Evolutionary conservation across 176 grass and related monocot species (phyloP), one percentile per base, ranked within the genome.

Genomic region (Oryza rufipogon): DNA sequence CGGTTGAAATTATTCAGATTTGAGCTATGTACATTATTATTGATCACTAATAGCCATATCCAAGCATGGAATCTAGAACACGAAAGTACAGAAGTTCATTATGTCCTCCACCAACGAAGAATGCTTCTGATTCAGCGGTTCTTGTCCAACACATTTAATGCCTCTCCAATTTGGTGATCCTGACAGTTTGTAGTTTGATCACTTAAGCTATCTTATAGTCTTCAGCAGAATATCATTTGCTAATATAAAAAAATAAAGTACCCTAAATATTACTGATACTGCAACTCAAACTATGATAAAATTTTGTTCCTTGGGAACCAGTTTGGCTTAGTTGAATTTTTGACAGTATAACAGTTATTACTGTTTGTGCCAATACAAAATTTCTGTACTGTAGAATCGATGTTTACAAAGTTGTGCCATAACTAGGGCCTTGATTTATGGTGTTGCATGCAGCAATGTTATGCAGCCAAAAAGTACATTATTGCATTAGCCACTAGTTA

Each of bases 101-200:
- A 33, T 71, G 28, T 39, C 9, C 1, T 76, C 26, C 41, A 82
- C 9, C 8, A 22, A 49, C 66, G 16, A 5, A 73, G 86, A 73
- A 73, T 67, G 45, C 60, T 67, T 88, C 34, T 56, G 68, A 84
- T 73, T 46, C 8, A 66, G 52, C 74, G 9, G 32, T 48, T 58
- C 71, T 85, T 66, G 52, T 9, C 74, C 66, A 44, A 32, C n/a
- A 44, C 51, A 76, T 65, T 73, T 34, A 16, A 89, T 85, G 33
- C n/a, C 36, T 5, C 61, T 84, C 39, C 16, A 25, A 33, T 64
- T 76, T 42, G 65, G 71, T 25, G 77, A 76, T 70, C 45, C n/a
- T 85, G 22, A 22, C 61, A 46, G 6, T 56, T 1, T 70, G 49
- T 78, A 58, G 36, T 44, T 88, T 54, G 20, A 61, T 19, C 20